Percentiles rank a stretch among this genome's conserved stretches.
Conservation (phyloP, 345 rosid species). For the Euphorbia tirucalli region DNA sequence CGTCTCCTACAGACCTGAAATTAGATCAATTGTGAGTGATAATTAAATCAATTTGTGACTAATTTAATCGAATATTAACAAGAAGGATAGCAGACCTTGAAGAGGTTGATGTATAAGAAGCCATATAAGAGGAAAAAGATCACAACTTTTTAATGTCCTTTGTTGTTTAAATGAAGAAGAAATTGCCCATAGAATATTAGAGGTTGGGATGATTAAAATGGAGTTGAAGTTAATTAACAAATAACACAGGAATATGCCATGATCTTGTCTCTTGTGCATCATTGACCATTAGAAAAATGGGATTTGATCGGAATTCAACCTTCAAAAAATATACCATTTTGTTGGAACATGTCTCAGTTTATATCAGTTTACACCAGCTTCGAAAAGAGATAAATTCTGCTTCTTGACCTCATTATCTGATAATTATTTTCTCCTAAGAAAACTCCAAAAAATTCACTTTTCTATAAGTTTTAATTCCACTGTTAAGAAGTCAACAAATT, state of each 20-base stretch:
- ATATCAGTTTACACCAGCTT: background rate
- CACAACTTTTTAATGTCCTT: background rate
- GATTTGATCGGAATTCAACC: background rate
- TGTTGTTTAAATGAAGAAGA: background rate
- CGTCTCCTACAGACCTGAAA: constrained; percentile 41
- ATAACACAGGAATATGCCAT: background rate
- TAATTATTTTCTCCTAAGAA: too few relatives aligned
- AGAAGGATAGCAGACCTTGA: constrained; percentile 26
- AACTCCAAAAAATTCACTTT: too few relatives aligned
- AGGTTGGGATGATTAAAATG: background rate
- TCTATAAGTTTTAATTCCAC: too few relatives aligned
- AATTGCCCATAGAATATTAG: background rate
- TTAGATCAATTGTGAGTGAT: background rate
- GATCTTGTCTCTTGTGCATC: too few relatives aligned
- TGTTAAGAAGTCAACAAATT: too few relatives aligned
- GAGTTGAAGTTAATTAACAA: background rate
- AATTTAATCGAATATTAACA: background rate
- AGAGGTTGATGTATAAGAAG: constrained; percentile 26
- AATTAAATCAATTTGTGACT: background rate
- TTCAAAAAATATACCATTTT: background rate
- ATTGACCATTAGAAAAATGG: background rate
- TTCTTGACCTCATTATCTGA: too few relatives aligned
- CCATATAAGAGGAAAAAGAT: constrained; percentile 18
- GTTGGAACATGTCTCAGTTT: background rate
- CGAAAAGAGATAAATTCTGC: too few relatives aligned